Evolutionary conservation across 129 eudicot species (phyloP).

Genomic region (Arctium minus): DNA sequence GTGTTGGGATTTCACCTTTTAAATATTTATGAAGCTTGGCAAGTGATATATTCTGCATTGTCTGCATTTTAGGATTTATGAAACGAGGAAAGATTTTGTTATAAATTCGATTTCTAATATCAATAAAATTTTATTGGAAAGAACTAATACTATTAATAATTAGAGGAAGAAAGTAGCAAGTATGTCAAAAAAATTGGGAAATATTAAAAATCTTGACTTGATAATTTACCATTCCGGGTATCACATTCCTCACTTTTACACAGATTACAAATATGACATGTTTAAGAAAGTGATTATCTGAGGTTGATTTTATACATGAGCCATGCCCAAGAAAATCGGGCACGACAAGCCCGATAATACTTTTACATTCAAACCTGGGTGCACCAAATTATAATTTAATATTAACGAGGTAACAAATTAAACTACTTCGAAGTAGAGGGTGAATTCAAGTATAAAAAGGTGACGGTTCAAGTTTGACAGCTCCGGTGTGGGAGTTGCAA

Average conservation of each 20-base stretch:
- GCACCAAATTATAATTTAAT: not conserved
- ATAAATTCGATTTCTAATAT: not conserved
- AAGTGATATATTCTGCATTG: not conserved
- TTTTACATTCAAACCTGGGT: not conserved
- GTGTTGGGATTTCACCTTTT: not conserved
- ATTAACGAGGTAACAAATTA: not conserved
- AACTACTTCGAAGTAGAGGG: conserved; percentile 5
- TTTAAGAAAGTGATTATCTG: not conserved
- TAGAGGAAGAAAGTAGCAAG: not conserved
- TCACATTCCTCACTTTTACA: not conserved
- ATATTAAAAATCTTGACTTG: not conserved
- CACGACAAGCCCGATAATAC: not conserved
- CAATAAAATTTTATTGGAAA: not conserved
- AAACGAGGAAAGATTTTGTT: not conserved
- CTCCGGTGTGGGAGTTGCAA: not conserved
- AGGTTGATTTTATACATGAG: not conserved
- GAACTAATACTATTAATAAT: not conserved
- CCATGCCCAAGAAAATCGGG: not conserved
- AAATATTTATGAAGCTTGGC: not conserved
- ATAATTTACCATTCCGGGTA: not conserved
- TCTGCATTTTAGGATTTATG: not conserved
- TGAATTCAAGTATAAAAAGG: not conserved
- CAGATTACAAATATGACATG: not conserved
- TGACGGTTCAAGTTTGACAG: not conserved
- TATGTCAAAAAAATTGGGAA: not conserved